phyloP scores from a whole-genome alignment of 805 yeast species.

The Alloascoidea africana region DNA sequence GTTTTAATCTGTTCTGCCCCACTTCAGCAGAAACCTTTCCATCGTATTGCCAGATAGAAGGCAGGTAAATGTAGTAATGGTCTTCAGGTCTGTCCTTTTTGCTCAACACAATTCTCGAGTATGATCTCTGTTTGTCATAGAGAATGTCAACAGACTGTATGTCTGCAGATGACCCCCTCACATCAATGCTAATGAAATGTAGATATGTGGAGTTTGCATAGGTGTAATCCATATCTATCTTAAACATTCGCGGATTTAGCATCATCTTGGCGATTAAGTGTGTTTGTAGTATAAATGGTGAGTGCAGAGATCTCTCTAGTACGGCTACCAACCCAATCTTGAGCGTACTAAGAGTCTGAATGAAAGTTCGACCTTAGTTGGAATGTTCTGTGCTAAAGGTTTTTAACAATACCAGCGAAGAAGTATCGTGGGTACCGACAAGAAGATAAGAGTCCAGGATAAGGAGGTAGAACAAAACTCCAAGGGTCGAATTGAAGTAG shows the following conservation, averaged over 20 bases:
- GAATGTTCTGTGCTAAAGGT: too few species aligned
- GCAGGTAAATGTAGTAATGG: constrained; percentile 1
- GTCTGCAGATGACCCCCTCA: neutral
- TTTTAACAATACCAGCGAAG: too few species aligned
- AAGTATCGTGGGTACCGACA: too few species aligned
- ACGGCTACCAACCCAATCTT: too few species aligned
- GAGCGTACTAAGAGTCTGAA: too few species aligned
- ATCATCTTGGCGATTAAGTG: too few species aligned
- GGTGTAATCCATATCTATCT: neutral
- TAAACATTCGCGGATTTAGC: neutral
- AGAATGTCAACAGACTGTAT: neutral
- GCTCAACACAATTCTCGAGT: neutral
- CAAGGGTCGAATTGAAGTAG: too few species aligned
- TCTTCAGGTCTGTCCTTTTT: neutral
- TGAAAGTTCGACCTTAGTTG: too few species aligned
- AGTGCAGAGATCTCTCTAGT: too few species aligned
- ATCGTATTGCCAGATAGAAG: neutral
- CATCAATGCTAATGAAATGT: neutral
- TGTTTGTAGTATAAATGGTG: too few species aligned
- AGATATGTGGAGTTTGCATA: neutral
- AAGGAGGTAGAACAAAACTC: too few species aligned
- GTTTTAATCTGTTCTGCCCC: neutral
- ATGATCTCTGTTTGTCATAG: neutral
- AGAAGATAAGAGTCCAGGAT: too few species aligned
- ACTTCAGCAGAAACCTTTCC: neutral